A percentile compares a stretch with the other conserved stretches of the same genome.
Conservation (phyloP, 176 grass and related monocot genomes). For the Pontederia paniculata region DNA sequence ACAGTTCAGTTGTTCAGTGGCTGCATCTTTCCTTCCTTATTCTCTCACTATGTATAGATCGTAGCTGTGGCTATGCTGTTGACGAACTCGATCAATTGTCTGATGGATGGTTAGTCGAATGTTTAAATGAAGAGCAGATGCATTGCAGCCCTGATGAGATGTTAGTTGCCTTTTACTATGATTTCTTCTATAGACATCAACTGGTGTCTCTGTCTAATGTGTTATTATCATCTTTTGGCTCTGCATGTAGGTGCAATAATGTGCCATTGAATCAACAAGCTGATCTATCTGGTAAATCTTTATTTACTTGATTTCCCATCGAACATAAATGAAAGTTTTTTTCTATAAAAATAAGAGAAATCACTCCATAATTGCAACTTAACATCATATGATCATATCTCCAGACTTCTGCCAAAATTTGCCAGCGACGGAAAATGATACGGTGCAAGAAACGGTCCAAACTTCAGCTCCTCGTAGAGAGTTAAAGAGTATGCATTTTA, state of each 20-base stretch:
- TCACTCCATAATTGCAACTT: not conserved
- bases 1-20: not conserved
- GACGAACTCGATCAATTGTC: conserved; percentile 53
- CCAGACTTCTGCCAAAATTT: conserved; percentile 27
- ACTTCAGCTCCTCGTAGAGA: conserved; percentile 27
- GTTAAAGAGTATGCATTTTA: conserved; percentile 5
- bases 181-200: not conserved
- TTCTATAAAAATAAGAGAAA: not conserved
- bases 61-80: conserved; percentile 38
- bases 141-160: conserved; percentile 37
- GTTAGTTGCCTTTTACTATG: conserved; percentile 24
- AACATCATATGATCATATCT: conserved; percentile 8
- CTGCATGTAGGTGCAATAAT: conserved; percentile 39
- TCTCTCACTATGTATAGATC: conserved; percentile 25
- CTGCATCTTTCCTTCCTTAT: not conserved
- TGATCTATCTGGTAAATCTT: conserved; percentile 28
- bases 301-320: not conserved
- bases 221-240: conserved; percentile 20
- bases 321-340: not conserved
- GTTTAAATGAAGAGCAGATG: conserved; percentile 48
- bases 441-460: conserved; percentile 19
- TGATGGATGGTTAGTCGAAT: conserved; percentile 65
- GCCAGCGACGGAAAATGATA: conserved; percentile 23
- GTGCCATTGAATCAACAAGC: conserved; percentile 17
- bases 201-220: not conserved